phyloP scores from a whole-genome alignment of 169 alveolate genomes.

The Toxoplasma gondii region DNA sequence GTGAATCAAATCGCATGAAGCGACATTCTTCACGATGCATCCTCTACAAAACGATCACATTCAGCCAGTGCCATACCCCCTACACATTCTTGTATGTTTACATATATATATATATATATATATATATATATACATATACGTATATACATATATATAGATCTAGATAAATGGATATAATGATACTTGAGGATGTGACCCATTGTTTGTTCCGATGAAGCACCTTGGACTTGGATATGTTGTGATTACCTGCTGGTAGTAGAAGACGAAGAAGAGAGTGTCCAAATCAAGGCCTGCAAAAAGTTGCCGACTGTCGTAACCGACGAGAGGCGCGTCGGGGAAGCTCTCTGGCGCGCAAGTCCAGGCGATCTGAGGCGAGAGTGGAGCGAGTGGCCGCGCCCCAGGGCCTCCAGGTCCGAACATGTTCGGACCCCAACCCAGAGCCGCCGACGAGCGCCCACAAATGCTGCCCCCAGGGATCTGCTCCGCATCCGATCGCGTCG shows the following conservation, averaged over 20 bases:
- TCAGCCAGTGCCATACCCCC: too few species aligned
- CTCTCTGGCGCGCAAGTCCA: conserved; percentile 37
- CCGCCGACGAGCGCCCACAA: background rate
- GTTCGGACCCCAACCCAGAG: background rate
- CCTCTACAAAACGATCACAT: too few species aligned
- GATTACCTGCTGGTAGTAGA: conserved; percentile 64
- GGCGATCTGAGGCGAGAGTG: conserved; percentile 36
- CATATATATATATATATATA: too few species aligned
- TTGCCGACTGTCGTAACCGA: background rate
- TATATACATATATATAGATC: too few species aligned
- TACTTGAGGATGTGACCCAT: too few species aligned
- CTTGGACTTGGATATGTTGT: too few species aligned
- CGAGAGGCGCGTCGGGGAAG: conserved; percentile 47
- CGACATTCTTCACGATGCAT: too few species aligned
- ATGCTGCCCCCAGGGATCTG: background rate
- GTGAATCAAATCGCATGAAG: too few species aligned
- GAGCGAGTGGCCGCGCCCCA: background rate
- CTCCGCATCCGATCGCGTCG: conserved; percentile 16
- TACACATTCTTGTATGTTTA: background rate
- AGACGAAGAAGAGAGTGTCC: conserved; percentile 68
- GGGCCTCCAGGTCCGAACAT: conserved; percentile 16
- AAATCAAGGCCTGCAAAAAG: conserved; percentile 24
- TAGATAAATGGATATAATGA: too few species aligned
- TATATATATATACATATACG: too few species aligned
- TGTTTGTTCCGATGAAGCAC: too few species aligned